phyloP scores from a whole-genome alignment of 129 eudicot species.

The Centaurea solstitialis region DNA sequence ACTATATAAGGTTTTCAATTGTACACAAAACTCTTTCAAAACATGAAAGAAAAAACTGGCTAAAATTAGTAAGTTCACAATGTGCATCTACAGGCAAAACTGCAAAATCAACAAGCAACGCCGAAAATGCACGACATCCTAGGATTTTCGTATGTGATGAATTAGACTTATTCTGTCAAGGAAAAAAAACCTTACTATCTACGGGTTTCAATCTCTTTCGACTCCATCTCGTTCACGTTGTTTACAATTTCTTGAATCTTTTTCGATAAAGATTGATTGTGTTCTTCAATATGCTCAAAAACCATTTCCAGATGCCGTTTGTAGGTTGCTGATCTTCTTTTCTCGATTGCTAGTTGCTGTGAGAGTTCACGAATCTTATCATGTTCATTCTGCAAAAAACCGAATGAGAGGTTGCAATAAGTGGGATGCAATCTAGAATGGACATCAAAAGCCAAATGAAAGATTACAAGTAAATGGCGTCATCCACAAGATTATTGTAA shows the following conservation, averaged over 20 bases:
- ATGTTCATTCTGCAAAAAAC: slow-evolving; percentile 31
- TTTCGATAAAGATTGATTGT: slow-evolving; percentile 52
- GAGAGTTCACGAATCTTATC: slow-evolving; percentile 89
- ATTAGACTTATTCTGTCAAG: background rate
- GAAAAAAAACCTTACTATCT: background rate
- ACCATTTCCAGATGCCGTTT: slow-evolving; percentile 83
- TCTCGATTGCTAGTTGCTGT: slow-evolving; percentile 89
- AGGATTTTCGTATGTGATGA: background rate
- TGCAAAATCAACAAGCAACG: background rate
- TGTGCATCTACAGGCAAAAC: background rate
- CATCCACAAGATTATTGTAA: background rate
- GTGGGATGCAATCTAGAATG: background rate
- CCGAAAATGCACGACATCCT: background rate
- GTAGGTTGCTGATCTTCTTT: slow-evolving; percentile 76
- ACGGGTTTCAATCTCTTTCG: slow-evolving; percentile 57
- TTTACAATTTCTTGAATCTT: background rate
- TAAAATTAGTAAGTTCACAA: background rate
- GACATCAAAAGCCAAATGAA: background rate
- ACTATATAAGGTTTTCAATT: background rate
- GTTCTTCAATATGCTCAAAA: slow-evolving; percentile 88
- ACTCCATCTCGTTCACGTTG: slow-evolving; percentile 1
- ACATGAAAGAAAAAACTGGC: background rate
- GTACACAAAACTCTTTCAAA: slow-evolving; percentile 10
- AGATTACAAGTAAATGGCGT: background rate
- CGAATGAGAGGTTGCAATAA: background rate